A percentile compares a stretch with the other conserved stretches of the same genome.
These are phyloP conservation scores for Microcos paniculata DNA, from an alignment of 345 rosid species.

Conservation along the genomic window DNA sequence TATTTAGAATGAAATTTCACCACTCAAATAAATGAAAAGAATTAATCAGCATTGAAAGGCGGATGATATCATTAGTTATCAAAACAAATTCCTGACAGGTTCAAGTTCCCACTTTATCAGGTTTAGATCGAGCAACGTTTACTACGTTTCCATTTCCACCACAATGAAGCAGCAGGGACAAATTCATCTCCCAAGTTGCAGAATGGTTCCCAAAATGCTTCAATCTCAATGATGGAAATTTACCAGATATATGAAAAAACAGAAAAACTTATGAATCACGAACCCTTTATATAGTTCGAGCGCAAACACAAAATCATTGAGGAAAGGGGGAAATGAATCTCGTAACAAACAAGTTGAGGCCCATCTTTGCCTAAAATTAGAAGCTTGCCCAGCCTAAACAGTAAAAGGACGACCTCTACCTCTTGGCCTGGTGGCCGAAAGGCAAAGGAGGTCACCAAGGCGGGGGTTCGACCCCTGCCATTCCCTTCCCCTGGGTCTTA, in stretches of 20 bases:
- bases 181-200: not conserved
- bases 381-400: slow-evolving; percentile 1
- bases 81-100: not conserved
- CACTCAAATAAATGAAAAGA: not conserved
- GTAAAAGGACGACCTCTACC: no score
- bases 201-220: not conserved
- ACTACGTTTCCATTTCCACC: not conserved
- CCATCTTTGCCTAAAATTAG: not conserved
- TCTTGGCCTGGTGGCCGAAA: no score
- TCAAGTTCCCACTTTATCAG: not conserved
- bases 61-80: not conserved
- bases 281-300: not conserved
- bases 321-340: not conserved
- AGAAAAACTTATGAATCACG: not conserved
- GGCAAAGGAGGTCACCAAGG: no score
- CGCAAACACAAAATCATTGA: not conserved
- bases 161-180: not conserved
- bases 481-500: no score
- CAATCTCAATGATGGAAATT: not conserved
- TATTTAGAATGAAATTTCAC: not conserved
- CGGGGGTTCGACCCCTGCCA: no score
- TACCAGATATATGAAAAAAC: not conserved
- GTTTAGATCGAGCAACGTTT: not conserved
- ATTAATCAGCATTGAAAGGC: not conserved
- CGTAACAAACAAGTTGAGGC: not conserved